Percentiles rank a stretch among this genome's conserved stretches.
These are phyloP conservation scores for Hirschfeldia incana DNA, from an alignment of 345 rosid species.

Conservation along the genomic window DNA sequence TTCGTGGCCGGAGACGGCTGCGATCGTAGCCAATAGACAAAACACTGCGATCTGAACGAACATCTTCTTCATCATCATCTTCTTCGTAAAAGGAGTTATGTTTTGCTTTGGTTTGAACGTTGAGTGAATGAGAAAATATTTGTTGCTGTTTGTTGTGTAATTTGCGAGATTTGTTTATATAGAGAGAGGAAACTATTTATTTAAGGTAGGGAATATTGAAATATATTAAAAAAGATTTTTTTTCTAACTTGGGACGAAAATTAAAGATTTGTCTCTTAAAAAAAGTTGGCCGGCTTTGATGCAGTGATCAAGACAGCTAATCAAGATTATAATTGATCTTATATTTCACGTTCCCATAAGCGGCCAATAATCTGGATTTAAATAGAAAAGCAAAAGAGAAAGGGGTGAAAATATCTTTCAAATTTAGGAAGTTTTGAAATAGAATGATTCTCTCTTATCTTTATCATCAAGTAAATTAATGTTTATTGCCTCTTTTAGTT, in stretches of 20 bases:
- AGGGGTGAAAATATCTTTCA: slow-evolving; percentile 7
- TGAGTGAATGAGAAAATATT: slow-evolving; percentile 21
- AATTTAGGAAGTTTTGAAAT: not conserved
- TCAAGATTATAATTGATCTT: slow-evolving; percentile 23
- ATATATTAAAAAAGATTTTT: not conserved
- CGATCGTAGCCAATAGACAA: slow-evolving; percentile 35
- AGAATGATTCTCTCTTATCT: not conserved
- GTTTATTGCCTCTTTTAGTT: slow-evolving; percentile 8
- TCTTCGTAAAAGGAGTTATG: not conserved
- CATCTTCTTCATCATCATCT: slow-evolving; percentile 36
- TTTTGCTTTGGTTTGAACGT: slow-evolving; percentile 12
- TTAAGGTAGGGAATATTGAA: not conserved
- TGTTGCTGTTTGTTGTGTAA: slow-evolving; percentile 21
- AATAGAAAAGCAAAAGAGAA: not conserved
- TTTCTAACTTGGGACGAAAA: slow-evolving; percentile 1
- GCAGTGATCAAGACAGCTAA: slow-evolving; percentile 33
- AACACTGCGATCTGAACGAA: slow-evolving; percentile 35
- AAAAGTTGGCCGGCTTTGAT: slow-evolving; percentile 29
- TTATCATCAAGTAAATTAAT: slow-evolving; percentile 2
- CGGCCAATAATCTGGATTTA: slow-evolving; percentile 4
- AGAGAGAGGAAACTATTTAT: not conserved
- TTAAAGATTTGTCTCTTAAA: slow-evolving; percentile 9
- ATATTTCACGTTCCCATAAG: slow-evolving; percentile 21
- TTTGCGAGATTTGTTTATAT: slow-evolving; percentile 18
- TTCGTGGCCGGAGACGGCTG: slow-evolving; percentile 29